Evolutionary conservation across 116 monocot genomes (phyloP), one percentile per base, ranked within the genome.

Genomic region (Iris pallida): DNA sequence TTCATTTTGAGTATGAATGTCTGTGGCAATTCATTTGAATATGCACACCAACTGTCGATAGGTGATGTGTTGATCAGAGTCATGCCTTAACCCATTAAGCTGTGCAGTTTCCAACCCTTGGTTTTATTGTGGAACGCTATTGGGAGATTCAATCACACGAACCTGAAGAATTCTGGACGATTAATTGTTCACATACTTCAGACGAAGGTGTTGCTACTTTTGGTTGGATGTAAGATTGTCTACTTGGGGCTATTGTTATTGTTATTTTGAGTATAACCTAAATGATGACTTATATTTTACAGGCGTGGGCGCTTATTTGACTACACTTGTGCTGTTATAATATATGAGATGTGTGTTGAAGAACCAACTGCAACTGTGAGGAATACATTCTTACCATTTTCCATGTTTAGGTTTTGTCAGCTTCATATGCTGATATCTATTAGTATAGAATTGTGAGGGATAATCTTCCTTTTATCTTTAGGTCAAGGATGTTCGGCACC

Each of bases 131-230:
- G 45, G 92, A 96, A 64, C 68, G 96, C 4, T 96, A 85, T 68
- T 96, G 96, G 96, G 96, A 92, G 68, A 92, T 96, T 55, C 92
- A 96, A 75, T 57, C 96, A 40, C 96, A 96, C 57, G 96, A 92
- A 66, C 92, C 87, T 64, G 92, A 92, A 86, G 96, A 96, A 58
- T 96, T 96, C 69, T 96, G 96, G 96, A 80, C 83, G 4, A 92
- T 96, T 60, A 89, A 85, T 65, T 96, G 92, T 71, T 83, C 96
- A 49, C 96, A 96, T 81, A 84, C 64, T 57, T 77, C 83, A 43
- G 92, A 96, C 18, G 87, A 85, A 69, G 96, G 87, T 51, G 83
- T 68, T 73, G 80, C 92, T 84, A 69, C 42, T 43, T 96, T 95
- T 44, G 80, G 49, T 56, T 96, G 96, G 96, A 77, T 78, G 92